Conservation (phyloP, 2,329 filamentous ascomycete species). For the Phaeosphaeria sp. region DNA sequence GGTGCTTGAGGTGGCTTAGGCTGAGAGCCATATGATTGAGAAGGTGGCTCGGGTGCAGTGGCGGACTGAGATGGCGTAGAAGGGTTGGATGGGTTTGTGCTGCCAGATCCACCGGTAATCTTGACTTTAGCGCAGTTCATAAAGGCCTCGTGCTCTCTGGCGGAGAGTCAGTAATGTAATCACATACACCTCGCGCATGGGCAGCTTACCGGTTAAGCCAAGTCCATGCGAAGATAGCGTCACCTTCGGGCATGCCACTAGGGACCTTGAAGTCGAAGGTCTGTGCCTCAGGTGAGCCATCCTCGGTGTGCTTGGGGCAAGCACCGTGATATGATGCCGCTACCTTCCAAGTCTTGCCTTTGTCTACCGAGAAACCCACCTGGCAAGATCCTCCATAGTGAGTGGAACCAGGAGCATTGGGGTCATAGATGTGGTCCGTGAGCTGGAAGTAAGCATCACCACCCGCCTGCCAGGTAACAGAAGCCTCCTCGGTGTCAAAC, state of each 20-base stretch:
- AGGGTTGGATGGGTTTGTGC: constrained; percentile 18
- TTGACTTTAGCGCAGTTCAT: constrained; percentile 55
- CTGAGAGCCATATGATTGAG: constrained; percentile 10
- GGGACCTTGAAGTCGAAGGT: constrained; percentile 56
- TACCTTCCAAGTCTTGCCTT: constrained; percentile 53
- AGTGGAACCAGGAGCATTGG: constrained; percentile 43
- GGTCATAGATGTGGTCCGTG: constrained; percentile 42
- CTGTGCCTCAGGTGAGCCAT: constrained; percentile 50
- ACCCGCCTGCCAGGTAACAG: constrained; percentile 53
- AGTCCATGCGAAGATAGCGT: constrained; percentile 55
- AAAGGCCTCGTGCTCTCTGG: constrained; percentile 29
- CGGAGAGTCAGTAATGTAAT: not conserved
- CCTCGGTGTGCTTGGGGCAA: constrained; percentile 51
- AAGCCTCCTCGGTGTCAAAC: constrained; percentile 52
- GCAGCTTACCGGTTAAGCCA: constrained; percentile 55
- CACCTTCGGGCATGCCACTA: constrained; percentile 49
- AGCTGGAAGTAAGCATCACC: constrained; percentile 50
- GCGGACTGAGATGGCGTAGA: constrained; percentile 9
- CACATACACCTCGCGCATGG: not conserved
- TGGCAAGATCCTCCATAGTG: constrained; percentile 58
- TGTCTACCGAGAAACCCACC: constrained; percentile 53
- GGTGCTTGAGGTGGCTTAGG: not conserved
- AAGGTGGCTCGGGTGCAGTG: constrained; percentile 14
- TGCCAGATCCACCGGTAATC: constrained; percentile 41
- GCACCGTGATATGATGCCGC: constrained; percentile 56